phyloP scores from a whole-genome alignment of 768 basidiomycete species.

The Lepiota brunneoincarnata region DNA sequence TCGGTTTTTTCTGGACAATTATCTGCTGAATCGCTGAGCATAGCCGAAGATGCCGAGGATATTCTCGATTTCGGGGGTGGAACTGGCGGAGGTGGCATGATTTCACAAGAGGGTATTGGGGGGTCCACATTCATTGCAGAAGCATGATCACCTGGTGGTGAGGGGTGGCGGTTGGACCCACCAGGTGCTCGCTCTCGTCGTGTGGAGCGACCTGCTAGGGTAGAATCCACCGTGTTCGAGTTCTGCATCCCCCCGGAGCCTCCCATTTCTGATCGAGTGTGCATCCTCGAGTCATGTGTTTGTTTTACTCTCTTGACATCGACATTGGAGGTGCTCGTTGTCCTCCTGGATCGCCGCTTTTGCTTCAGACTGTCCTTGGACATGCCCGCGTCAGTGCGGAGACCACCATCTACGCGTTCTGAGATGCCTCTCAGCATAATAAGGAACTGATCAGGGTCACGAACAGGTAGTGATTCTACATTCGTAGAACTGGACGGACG shows the following conservation, averaged over 20 bases:
- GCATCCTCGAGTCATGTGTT: not conserved
- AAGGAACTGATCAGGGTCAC: conserved; percentile 24
- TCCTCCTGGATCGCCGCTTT: conserved; percentile 1
- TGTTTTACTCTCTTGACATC: conserved; percentile 11
- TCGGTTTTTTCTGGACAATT: not conserved
- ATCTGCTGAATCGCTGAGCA: conserved; percentile 13
- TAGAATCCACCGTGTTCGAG: not conserved
- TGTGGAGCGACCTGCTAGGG: not conserved
- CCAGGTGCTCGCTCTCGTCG: not conserved
- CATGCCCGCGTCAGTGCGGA: conserved; percentile 9
- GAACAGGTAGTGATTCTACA: not conserved
- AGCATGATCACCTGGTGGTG: not conserved
- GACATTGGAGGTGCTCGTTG: not conserved
- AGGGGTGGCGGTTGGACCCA: not conserved
- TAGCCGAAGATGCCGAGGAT: conserved; percentile 8
- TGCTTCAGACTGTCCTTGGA: conserved; percentile 1
- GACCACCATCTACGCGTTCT: conserved; percentile 30
- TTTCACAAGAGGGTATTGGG: conserved; percentile 2
- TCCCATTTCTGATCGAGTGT: conserved; percentile 1
- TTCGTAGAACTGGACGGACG: not conserved
- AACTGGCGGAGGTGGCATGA: conserved; percentile 18
- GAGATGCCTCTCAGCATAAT: conserved; percentile 33
- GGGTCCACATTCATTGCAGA: conserved; percentile 5
- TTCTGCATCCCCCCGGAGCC: conserved; percentile 1
- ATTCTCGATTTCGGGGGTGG: conserved; percentile 9